phyloP scores from a whole-genome alignment of 164 flowering plant species.

The Macadamia integrifolia region DNA sequence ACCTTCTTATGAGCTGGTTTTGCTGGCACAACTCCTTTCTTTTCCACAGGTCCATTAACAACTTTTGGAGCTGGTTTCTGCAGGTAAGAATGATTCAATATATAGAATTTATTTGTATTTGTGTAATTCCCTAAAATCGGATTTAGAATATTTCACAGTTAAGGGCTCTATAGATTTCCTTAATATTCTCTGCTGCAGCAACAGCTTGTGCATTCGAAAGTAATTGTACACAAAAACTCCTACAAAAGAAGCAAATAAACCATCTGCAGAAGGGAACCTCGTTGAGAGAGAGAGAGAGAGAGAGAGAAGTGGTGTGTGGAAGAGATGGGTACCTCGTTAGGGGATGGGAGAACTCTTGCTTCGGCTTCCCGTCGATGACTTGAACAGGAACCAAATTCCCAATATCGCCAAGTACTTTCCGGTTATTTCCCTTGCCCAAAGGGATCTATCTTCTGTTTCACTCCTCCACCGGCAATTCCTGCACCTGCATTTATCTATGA shows the following conservation, averaged over 20 bases:
- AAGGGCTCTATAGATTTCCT: constrained; percentile 32
- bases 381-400: constrained; percentile 49
- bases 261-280: too few relatives aligned
- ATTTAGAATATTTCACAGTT: too few relatives aligned
- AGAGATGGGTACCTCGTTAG: constrained; percentile 21
- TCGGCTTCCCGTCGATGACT: constrained; percentile 29
- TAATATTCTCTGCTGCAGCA: constrained; percentile 30
- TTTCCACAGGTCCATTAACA: not conserved
- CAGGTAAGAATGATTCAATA: not conserved
- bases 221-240: constrained; percentile 71
- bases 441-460: constrained; percentile 48
- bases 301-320: too few relatives aligned
- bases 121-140: too few relatives aligned
- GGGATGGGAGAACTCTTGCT: constrained; percentile 1
- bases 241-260: too few relatives aligned
- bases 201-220: constrained; percentile 80
- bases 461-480: constrained; percentile 33
- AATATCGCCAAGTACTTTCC: constrained; percentile 73
- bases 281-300: too few relatives aligned
- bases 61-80: constrained; percentile 38
- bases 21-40: constrained; percentile 5
- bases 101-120: not conserved
- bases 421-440: constrained; percentile 46
- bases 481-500: constrained; percentile 26
- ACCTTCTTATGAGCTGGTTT: constrained; percentile 43